Conservation (phyloP, 2,329 filamentous ascomycete genomes). For the Emydomyces testavorans region DNA sequence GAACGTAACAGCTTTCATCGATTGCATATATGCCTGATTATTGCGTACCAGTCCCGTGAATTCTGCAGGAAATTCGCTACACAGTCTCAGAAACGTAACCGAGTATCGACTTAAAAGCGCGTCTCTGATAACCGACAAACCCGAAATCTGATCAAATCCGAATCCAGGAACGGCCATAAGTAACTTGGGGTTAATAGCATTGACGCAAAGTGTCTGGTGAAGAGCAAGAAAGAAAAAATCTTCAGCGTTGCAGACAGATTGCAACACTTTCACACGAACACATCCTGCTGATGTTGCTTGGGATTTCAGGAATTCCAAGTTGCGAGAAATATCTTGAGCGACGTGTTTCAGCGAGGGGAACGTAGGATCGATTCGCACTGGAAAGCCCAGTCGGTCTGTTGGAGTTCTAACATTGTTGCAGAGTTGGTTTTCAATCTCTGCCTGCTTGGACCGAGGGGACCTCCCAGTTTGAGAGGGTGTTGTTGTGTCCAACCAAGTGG, state of each 20-base stretch:
- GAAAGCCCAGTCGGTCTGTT: neutral
- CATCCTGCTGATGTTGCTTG: neutral
- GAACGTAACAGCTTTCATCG: slow-evolving; percentile 31
- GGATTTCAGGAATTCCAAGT: slow-evolving; percentile 1
- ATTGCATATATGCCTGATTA: slow-evolving; percentile 26
- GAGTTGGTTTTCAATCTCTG: neutral
- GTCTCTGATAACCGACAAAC: slow-evolving; percentile 30
- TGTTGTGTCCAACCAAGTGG: neutral
- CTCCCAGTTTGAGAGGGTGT: neutral
- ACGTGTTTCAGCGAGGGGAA: neutral
- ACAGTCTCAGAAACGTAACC: slow-evolving; percentile 34
- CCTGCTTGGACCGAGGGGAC: neutral
- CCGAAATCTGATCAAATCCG: slow-evolving; percentile 21
- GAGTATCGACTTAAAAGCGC: slow-evolving; percentile 37
- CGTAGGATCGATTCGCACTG: neutral
- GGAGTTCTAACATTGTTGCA: neutral
- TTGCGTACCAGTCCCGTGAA: slow-evolving; percentile 20
- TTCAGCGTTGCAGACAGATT: slow-evolving; percentile 42
- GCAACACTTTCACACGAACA: slow-evolving; percentile 36
- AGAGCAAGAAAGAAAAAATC: slow-evolving; percentile 55
- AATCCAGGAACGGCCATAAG: slow-evolving; percentile 32
- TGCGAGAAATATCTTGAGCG: neutral
- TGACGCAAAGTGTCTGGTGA: slow-evolving; percentile 54
- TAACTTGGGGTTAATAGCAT: slow-evolving; percentile 31
- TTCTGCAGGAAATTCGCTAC: slow-evolving; percentile 39